A percentile compares a stretch with the other conserved stretches of the same genome.
phyloP scores from a whole-genome alignment of 768 basidiomycete species.

The Boletus tomentosulus region DNA sequence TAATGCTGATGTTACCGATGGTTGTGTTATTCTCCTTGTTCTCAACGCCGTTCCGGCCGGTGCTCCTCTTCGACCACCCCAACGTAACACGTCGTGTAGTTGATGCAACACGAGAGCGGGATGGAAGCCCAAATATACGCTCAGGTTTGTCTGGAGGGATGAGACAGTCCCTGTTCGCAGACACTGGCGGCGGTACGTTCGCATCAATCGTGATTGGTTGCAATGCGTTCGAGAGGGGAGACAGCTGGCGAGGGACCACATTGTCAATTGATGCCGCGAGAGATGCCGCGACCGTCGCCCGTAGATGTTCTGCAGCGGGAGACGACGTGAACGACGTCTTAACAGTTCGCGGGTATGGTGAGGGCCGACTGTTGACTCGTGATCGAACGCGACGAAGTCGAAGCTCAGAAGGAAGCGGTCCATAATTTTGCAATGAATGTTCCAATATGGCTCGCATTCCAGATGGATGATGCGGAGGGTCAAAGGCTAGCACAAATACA shows the following conservation, averaged over 20 bases:
- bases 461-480: slow-evolving; percentile 58
- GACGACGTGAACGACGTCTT: slow-evolving; percentile 42
- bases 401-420: slow-evolving; percentile 70
- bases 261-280: slow-evolving; percentile 21
- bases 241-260: slow-evolving; percentile 8
- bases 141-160: slow-evolving; percentile 28
- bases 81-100: slow-evolving; percentile 52
- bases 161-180: slow-evolving; percentile 31
- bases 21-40: slow-evolving; percentile 48
- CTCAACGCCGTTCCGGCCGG: slow-evolving; percentile 46
- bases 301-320: slow-evolving; percentile 34
- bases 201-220: slow-evolving; percentile 42
- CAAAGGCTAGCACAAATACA: slow-evolving; percentile 12
- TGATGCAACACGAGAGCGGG: slow-evolving; percentile 38
- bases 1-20: too few species aligned
- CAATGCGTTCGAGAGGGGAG: slow-evolving; percentile 32
- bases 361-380: slow-evolving; percentile 65
- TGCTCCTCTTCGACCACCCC: slow-evolving; percentile 64
- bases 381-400: slow-evolving; percentile 59
- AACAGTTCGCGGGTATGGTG: slow-evolving; percentile 62
- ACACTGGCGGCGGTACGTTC: slow-evolving; percentile 33
- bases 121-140: slow-evolving; percentile 20
- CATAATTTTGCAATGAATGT: slow-evolving; percentile 66
- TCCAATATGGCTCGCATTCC: slow-evolving; percentile 73
- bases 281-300: slow-evolving; percentile 17